Conservation (phyloP, 345 rosid genomes). For the Alliaria petiolata region DNA sequence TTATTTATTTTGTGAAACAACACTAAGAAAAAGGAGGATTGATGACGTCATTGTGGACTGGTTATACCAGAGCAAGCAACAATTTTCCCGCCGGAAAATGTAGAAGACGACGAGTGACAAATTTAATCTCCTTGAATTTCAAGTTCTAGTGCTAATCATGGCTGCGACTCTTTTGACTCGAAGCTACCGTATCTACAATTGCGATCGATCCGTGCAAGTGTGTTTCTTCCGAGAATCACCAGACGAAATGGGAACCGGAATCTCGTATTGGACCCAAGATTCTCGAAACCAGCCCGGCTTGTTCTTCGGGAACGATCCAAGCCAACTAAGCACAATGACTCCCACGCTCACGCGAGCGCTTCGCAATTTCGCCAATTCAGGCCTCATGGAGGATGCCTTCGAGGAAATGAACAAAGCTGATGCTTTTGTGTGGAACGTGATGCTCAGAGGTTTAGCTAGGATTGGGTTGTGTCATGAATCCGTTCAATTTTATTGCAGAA, state of each 20-base stretch:
- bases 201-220: constrained; percentile 25
- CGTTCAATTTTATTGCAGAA: constrained; percentile 37
- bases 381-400: constrained; percentile 51
- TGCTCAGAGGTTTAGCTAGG: constrained; percentile 54
- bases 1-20: too few species aligned
- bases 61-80: background rate
- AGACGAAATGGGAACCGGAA: background rate
- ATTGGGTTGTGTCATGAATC: constrained; percentile 48
- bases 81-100: constrained; percentile 33
- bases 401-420: constrained; percentile 51
- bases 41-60: background rate
- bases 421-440: constrained; percentile 53
- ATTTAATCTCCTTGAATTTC: constrained; percentile 1
- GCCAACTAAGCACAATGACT: constrained; percentile 17
- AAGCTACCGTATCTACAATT: constrained; percentile 23
- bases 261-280: constrained; percentile 15
- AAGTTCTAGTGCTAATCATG: constrained; percentile 16
- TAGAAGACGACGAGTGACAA: background rate
- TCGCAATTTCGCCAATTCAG: constrained; percentile 26
- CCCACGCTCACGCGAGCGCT: constrained; percentile 35
- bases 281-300: constrained; percentile 6
- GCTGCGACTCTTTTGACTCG: constrained; percentile 24
- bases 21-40: too few species aligned
- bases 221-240: constrained; percentile 26
- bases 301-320: background rate